Base-by-base conservation (phyloP, 345 rosid species). In the Trapa bicornis region DNA sequence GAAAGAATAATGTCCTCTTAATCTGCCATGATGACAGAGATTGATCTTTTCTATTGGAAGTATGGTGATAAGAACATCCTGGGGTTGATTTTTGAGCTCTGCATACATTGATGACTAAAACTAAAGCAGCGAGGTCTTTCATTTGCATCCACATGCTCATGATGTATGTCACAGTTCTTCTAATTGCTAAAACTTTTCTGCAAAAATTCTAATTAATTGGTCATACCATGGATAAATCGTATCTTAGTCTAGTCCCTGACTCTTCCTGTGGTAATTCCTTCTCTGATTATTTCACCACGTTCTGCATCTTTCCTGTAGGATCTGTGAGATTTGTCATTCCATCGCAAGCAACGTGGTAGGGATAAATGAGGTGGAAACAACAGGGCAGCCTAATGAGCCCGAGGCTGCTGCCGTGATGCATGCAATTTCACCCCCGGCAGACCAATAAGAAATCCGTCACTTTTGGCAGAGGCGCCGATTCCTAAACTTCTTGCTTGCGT, bases 281-380 rank as follows among this genome's bases (percentile, higher is more conserved):
- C 29, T 22, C 58, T 53, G 58, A 53, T 53, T 17, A 1, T 53
- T 53, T 66, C 42, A 13, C 33, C 65, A 12, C 32, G 12, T 47
- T 48, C 35, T 0, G 16, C 58, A 52, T 71, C 41, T 53, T 50
- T 35, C 56, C n/a, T 61, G 17, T 15, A 94, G 96, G 87, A 81
- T 77, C 42, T 94, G 99, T 50, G 99, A 94, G 91, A 89, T 94
- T 47, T 94, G 99, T 68, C 83, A 87, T 66, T 84, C 99, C 45
- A 36, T 85, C 12, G 99, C 96, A 0, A 78, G 77, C 69, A 94
- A 94, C 69, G 87, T 94, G 14, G 79, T 79, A 13, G 86, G 80
- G 43, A 76, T 76, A 36, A 75, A 47, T 47, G 97, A 91, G 67
- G 65, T 65, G 9, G 89, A 79, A 66, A 29, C 71, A 2, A 64